These are phyloP conservation scores for Suaeda aralocaspica DNA, from an alignment of 148 eudicot species.

Conservation along the genomic window DNA sequence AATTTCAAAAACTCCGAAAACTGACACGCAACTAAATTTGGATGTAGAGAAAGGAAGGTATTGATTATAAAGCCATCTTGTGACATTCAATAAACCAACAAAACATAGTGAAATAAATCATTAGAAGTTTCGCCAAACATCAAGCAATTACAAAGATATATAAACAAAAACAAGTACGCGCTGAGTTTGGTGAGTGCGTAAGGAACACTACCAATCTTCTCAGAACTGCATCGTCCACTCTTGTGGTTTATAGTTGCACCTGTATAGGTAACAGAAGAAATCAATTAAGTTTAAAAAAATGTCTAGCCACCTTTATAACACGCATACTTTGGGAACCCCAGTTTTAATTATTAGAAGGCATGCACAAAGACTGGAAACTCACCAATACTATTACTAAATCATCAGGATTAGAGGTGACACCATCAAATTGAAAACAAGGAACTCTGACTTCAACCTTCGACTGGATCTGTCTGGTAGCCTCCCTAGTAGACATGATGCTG, in stretches of 20 bases:
- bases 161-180: neutral
- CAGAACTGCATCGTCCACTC: constrained; percentile 97
- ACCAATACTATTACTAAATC: constrained; percentile 92
- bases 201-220: constrained; percentile 76
- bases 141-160: too few relatives aligned
- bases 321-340: neutral
- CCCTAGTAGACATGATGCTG: constrained; percentile 91
- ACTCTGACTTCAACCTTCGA: constrained; percentile 92
- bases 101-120: too few relatives aligned
- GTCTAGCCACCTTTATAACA: neutral
- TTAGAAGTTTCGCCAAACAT: too few relatives aligned
- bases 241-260: constrained; percentile 98
- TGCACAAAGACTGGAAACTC: constrained; percentile 17
- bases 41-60: too few relatives aligned
- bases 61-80: too few relatives aligned
- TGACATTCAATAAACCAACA: too few relatives aligned
- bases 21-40: too few relatives aligned
- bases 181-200: neutral
- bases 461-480: constrained; percentile 92
- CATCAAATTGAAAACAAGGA: constrained; percentile 97
- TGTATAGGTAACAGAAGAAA: constrained; percentile 26
- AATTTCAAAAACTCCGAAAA: too few relatives aligned
- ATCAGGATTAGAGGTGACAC: constrained; percentile 81
- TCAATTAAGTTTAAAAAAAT: neutral
- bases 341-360: neutral